Conservation (phyloP, 306 rosid species). For the Gastrolobium villosum region DNA sequence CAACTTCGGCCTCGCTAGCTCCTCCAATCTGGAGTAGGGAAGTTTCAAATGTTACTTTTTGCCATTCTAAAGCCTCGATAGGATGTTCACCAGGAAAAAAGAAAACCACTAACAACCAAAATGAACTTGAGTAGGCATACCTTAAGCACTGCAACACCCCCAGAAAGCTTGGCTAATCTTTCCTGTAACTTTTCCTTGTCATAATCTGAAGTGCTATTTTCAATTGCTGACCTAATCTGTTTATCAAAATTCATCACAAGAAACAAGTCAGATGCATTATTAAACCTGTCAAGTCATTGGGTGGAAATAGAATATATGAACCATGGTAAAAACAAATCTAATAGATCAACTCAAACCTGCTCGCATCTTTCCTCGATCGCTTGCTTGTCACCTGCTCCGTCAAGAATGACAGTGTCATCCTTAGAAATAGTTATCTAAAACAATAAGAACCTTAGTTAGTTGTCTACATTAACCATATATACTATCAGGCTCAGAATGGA, state of each 20-base stretch:
- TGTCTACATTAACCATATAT: not conserved
- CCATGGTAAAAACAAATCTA: constrained; percentile 21
- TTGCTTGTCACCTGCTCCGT: constrained; percentile 95
- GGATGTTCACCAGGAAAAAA: not conserved
- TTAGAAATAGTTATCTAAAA: constrained; percentile 87
- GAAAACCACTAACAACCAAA: not conserved
- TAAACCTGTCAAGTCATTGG: not conserved
- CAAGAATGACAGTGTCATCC: constrained; percentile 97
- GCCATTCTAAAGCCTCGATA: not conserved
- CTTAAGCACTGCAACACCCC: constrained; percentile 98
- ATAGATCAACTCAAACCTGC: constrained; percentile 66
- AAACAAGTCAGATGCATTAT: constrained; percentile 13
- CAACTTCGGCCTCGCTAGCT: constrained; percentile 96
- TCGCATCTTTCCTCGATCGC: constrained; percentile 93
- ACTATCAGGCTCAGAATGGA: not conserved
- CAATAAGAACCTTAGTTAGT: constrained; percentile 28
- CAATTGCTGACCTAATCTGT: constrained; percentile 88
- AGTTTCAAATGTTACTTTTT: constrained; percentile 36
- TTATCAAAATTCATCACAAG: constrained; percentile 5
- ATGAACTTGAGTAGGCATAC: constrained; percentile 43
- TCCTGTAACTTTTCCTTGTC: constrained; percentile 96
- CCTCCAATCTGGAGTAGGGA: constrained; percentile 80
- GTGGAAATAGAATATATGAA: constrained; percentile 1
- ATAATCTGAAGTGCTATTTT: constrained; percentile 87
- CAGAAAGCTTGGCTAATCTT: constrained; percentile 94